Percentiles rank a stretch among this genome's conserved stretches.
These are phyloP conservation scores for Rubus idaeus DNA, from an alignment of 306 rosid genomes.

Conservation along the genomic window DNA sequence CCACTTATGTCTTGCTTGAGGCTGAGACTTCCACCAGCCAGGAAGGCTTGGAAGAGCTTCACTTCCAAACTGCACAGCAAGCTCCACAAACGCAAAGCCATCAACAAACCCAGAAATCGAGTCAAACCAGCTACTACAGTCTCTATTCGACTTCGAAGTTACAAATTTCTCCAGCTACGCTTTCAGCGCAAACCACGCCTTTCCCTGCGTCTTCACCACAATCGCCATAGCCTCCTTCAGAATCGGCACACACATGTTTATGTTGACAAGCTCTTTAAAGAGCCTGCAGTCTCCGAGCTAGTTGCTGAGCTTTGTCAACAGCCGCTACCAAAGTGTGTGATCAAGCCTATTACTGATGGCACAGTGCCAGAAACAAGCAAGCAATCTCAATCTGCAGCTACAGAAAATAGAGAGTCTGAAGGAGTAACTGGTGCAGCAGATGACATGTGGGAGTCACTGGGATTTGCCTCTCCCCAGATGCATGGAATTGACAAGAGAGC, in stretches of 20 bases:
- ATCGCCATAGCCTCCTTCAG: neutral
- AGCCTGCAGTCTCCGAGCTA: constrained; percentile 31
- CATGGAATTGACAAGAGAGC: constrained; percentile 67
- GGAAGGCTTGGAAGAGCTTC: constrained; percentile 64
- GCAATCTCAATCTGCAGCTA: neutral
- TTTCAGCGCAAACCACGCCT: constrained; percentile 26
- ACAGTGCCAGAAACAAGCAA: neutral
- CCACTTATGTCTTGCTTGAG: constrained; percentile 49
- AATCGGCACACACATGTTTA: constrained; percentile 37
- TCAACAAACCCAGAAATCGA: constrained; percentile 38
- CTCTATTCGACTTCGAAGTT: neutral
- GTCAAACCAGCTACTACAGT: constrained; percentile 8
- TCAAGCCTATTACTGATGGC: neutral
- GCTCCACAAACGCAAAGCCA: constrained; percentile 55
- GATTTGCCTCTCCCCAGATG: constrained; percentile 58
- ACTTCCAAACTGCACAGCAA: constrained; percentile 50
- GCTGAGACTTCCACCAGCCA: constrained; percentile 50
- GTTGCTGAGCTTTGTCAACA: constrained; percentile 22
- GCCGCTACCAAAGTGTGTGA: constrained; percentile 3
- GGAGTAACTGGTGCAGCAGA: constrained; percentile 20
- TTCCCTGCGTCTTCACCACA: neutral
- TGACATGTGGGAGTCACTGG: constrained; percentile 70
- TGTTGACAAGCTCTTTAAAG: constrained; percentile 61
- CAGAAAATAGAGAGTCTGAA: constrained; percentile 9
- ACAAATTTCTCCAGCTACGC: constrained; percentile 26